Evolutionary conservation across 805 yeast genomes (phyloP), one percentile per base, ranked within the genome.

Genomic region (Metschnikowia peoriensis): DNA sequence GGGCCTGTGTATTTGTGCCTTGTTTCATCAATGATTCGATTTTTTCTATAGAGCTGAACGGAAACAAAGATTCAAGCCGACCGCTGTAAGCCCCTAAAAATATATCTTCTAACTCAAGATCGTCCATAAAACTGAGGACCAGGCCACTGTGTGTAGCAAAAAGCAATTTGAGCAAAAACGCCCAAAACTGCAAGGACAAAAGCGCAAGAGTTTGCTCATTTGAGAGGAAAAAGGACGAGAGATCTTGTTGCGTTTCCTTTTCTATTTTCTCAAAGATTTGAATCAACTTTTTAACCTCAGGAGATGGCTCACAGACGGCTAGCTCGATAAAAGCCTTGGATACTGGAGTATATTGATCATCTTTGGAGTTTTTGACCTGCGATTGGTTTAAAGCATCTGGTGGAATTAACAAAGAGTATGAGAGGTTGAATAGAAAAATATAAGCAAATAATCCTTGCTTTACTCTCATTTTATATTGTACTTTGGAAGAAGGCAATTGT

Each of bases 171-270:
- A 45, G 41, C 10, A 49, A 7, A 12, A 44, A 16, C 7, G 29
- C n/a, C 52, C 52, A 49, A 15, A 49, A 44, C 22, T 41, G 39
- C 38, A 39, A 22, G 12, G 37, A 44, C 11, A 27, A 7, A 12
- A 37, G 32, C 7, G 52, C 52, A 12, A 49, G 40, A 7, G 52
- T 32, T 11, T 41, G 28, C 15, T 49, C 27, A 22, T 44, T 45
- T n/a, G 46, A 44, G 12, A 43, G 27, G 22, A 49, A 28, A 45
- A 40, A 28, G 12, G 52, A 49, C 7, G 44, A 38, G 14, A 49
- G 45, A 37, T 49, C 52, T 2, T 28, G 27, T 0, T 29, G 38
- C 4, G 52, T 49, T 28, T 28, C 28, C n/a, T 44, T 44, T 15
- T 48, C 44, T 4, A 44, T 28, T 7, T 40, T 49, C 15, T 49